Percentiles rank a stretch among this genome's conserved stretches.
These are phyloP conservation scores for Apiotrichum laibachii DNA, from an alignment of 1,284 basidiomycete genomes.

Conservation along the genomic window DNA sequence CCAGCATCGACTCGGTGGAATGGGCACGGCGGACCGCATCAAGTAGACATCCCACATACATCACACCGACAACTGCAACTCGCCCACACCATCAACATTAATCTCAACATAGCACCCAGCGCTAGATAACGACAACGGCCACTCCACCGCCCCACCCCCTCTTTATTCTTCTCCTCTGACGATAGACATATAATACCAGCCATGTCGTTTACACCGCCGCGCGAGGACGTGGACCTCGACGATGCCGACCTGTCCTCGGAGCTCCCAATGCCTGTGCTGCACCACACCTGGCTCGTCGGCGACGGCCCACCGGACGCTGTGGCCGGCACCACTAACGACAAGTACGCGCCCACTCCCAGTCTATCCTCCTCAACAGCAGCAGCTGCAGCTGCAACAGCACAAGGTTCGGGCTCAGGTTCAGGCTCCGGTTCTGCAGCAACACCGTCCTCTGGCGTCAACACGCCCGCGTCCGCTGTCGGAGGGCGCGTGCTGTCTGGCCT, in stretches of 20 bases:
- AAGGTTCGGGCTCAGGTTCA: not conserved
- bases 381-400: not conserved
- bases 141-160: no score
- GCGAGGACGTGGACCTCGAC: conserved; percentile 1
- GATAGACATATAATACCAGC: no score
- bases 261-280: not conserved
- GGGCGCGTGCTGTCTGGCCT: no score
- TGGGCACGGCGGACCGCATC: no score
- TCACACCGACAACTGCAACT: no score
- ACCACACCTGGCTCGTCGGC: not conserved
- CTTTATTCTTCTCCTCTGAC: no score
- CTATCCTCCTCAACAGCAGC: not conserved
- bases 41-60: no score
- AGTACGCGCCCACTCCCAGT: not conserved
- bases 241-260: conserved; percentile 1
- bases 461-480: not conserved
- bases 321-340: not conserved
- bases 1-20: no score
- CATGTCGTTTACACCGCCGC: not conserved
- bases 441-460: not conserved
- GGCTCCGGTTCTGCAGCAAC: not conserved
- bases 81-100: no score
- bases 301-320: no score
- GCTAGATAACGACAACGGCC: no score
- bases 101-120: no score